Base-by-base conservation (phyloP, 805 yeast species). In the Saturnispora zaruensis region DNA sequence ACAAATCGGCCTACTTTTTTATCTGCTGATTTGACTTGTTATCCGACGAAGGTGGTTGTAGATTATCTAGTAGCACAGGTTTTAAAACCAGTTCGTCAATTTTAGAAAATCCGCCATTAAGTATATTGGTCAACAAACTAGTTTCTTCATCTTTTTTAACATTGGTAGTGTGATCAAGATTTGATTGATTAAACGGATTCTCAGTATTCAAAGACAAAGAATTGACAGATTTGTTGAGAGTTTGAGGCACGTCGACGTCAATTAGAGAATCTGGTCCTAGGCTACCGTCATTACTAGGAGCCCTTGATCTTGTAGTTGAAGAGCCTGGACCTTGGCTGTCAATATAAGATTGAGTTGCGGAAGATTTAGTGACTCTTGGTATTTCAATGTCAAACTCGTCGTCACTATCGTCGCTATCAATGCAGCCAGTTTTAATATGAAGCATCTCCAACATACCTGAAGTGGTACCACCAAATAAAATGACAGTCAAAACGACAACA, bases 381-480 rank as follows among this genome's bases (percentile, higher is more conserved):
- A 87, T 85, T 66, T 90, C 97, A 44, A 89, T 84, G 62, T 91
- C 97, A 64, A 91, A 91, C 64, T 93, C 99, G 61, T 93, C 98
- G 66, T 93, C 99, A 46, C 88, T 80, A 37, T 82, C 90, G 50
- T 68, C 77, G 51, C 87, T 95, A 57, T 83, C 91, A 18, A 86
- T 75, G 55, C 91, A 87, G 1, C 99, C 99, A 2, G 96, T 85
- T 58, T 85, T 84, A 58, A 93, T 95, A 43, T 95, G 93, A 57
- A 93, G 73, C 57, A 91, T 87, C 64, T 93, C 99, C 52, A 93
- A 76, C 99, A 93, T 93, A 42, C 96, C 87, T 1, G 99, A 97
- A 0, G 98, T 93, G 1, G 99, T 93, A 36, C 99, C 99, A 52
- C 99, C 99, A 66, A 93, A 93, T 26, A 93, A 76, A 49, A 93